Evolutionary conservation across 1,284 basidiomycete genomes (phyloP), one percentile per base, ranked within the genome.

Genomic region (Papiliotrema nemorosa): DNA sequence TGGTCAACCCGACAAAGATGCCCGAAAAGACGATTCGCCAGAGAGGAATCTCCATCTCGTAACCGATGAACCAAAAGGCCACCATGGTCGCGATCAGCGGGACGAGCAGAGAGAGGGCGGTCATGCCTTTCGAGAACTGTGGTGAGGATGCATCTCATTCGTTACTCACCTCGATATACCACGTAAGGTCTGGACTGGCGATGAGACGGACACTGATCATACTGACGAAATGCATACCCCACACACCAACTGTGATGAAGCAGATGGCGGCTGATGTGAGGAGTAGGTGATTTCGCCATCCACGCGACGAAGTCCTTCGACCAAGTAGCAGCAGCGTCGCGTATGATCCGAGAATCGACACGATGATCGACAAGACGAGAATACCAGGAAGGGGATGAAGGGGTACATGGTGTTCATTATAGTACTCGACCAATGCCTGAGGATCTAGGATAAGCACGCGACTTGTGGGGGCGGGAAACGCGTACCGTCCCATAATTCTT

Each of bases 181-280:
- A 78, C 18, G 61, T 67, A 21, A 75, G 47, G 42, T 62, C 54
- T 0, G 70, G 67, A 47, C 66, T 66, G 21, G 76, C 69, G 39
- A 63, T 52, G 16, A 78, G 70, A 27, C 70, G 62, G 49, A 78
- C 69, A 65, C 74, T 71, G 55, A 69, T 69, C 72, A 76, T 75
- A 50, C 75, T 74, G 61, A 79, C 76, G 52, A 78, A 78, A 67
- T 79, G 78, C 76, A 76, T 76, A 24, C 67, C 70, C 74, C 72
- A 78, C 13, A 76, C 87, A 60, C 85, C 88, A 60, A 90, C 88
- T 20, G 88, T 89, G 41, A 89, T 88, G 80, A 92, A 93, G 50
- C 90, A 87, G 43, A 82, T 79, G 27, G 89, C 91, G 12, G 84
- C 77, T 45, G 81, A 79, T 46, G 70, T 52, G 41, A 79, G 72